Percentiles rank a stretch among this genome's conserved stretches.
phyloP scores from a whole-genome alignment of 78 protist species.

The Pigoraptor vietnamica region DNA sequence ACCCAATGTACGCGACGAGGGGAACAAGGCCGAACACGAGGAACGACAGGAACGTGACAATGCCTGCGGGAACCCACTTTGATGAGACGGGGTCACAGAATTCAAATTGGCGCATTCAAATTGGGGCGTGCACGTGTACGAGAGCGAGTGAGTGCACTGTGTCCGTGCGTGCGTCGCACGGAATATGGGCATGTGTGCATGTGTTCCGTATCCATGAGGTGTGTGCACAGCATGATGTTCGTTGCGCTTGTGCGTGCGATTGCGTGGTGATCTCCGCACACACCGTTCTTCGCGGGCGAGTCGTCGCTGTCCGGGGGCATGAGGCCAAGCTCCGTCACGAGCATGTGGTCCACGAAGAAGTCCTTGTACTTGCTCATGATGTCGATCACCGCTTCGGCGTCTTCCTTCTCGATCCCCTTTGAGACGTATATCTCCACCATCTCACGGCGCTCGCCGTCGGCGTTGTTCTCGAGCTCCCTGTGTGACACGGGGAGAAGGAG shows the following conservation, averaged over 20 bases:
- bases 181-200: too few species aligned
- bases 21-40: conserved; percentile 30
- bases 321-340: conserved; percentile 44
- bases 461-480: conserved; percentile 49
- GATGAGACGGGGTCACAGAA: too few species aligned
- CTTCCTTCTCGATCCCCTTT: conserved; percentile 53
- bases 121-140: background rate
- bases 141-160: too few species aligned
- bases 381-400: conserved; percentile 24
- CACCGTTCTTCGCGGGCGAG: conserved; percentile 4
- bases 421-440: conserved; percentile 58
- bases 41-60: conserved; percentile 1
- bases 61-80: background rate
- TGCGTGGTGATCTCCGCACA: background rate
- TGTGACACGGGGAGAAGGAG: too few species aligned
- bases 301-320: conserved; percentile 29
- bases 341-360: conserved; percentile 33
- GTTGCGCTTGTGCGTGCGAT: background rate
- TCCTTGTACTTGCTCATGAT: conserved; percentile 19
- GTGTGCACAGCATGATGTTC: too few species aligned
- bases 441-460: conserved; percentile 47
- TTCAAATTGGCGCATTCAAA: background rate
- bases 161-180: too few species aligned
- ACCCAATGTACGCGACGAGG: conserved; percentile 11
- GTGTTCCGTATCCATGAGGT: too few species aligned